Evolutionary conservation across 2,329 filamentous ascomycete genomes (phyloP), one percentile per base, ranked within the genome.

Genomic region (Ceratocystis papillata): DNA sequence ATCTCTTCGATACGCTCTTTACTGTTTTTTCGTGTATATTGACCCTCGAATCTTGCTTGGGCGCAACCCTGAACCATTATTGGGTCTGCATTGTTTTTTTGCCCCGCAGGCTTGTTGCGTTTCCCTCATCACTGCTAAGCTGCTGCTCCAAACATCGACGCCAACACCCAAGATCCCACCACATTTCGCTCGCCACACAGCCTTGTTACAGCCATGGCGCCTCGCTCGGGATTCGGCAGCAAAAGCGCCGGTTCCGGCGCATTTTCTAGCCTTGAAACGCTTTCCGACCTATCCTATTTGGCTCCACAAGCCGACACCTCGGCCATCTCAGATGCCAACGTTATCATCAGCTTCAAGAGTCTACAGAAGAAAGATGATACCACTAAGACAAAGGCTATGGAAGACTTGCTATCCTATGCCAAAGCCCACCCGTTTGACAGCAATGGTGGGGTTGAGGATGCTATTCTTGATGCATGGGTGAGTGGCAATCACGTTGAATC

Each of bases 261-360:
- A 37, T 63, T 50, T 33, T 63, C 44, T 3, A 63, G 20, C 25
- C 7, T 50, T 45, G 37, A 67, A 17, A 15, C 55, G 12, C 57
- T 68, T 25, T 61, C 65, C 30, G 70, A 79, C 79, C 5, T 99
- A 48, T 96, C 92, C 57, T 96, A 96, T 77, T 83, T 97, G 64
- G 81, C 88, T 64, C 91, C 96, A 72, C 89, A 90, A 8, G 89
- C 89, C 61, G 88, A 96, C 72, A 84, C 96, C 70, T 85, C 86
- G 44, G 78, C 78, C 55, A 85, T 99, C 68, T 87, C 86, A 57
- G 87, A 96, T 71, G 82, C 91, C 6, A 88, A 94, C 72, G 80
- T 93, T 46, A 85, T 93, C 46, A 91, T 97, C 15, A 85, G 87
- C n/a, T 90, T 96, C 77, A 96, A 96, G 76, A 96, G 95, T 71